Base-by-base conservation (phyloP, 805 yeast genomes). In the Komagataella mondaviorum region DNA sequence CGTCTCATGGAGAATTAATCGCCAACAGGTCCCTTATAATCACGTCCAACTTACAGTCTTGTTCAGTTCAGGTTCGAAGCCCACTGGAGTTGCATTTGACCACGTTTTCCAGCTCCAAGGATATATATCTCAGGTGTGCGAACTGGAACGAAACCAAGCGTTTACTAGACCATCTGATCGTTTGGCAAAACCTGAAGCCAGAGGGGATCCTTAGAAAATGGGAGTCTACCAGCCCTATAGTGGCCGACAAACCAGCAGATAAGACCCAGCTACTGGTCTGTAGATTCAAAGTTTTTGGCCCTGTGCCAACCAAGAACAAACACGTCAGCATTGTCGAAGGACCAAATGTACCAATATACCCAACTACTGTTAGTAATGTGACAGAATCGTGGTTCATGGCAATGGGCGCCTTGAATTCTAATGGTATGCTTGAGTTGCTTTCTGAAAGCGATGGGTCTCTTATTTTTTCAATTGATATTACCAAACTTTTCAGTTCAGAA, bases 341-440 rank as follows among this genome's bases (percentile, higher is more conserved):
- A 16, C 62, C 58, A 46, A 51, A 39, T 50, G 59, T 52, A 51
- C 55, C 59, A 48, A 8, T 68, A 4, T 57, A 59, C 48, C 62
- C 62, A 16, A 49, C 51, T 46, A 8, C 48, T 51, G 47, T 49
- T 55, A n/a, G 60, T 52, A 23, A 49, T 4, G 23, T 51, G 47
- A 62, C 66, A 20, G 86, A 80, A 59, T 81, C 81, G 4, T 85
- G 91, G 91, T 83, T 83, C 59, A 73, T 71, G 50, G 78, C 85
- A 1, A 82, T 81, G 83, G 89, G 86, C 0, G 83, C 80, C 16
- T 60, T 85, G 46, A 78, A 77, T 59, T 75, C 84, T 1, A 72
- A 80, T 58, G 93, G 93, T 3, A 60, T 68, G 4, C 65, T 85
- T 36, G 79, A 84, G 55, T 63, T 85, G 48, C 65, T 83, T 16